Percentiles rank a stretch among this genome's conserved stretches.
Evolutionary conservation across 202 grass and related monocot species (phyloP).

Genomic region (Zizania palustris): DNA sequence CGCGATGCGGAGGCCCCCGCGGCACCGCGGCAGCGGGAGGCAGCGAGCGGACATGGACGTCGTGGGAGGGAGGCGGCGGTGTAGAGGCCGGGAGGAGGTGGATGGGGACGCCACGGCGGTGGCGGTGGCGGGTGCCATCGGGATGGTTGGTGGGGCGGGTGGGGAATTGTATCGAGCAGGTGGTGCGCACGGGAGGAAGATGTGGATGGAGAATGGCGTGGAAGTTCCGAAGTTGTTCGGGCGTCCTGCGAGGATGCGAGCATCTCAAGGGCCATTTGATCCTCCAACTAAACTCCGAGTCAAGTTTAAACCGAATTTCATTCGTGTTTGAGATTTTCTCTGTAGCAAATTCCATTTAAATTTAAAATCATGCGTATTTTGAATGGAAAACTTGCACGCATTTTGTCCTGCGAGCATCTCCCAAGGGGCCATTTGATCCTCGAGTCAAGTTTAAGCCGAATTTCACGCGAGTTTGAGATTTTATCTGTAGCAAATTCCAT

Average conservation of each 20-base stretch:
- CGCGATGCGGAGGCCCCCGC: constrained; percentile 38
- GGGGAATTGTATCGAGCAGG: constrained; percentile 56
- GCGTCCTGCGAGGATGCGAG: not conserved
- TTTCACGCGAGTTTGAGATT: too few relatives aligned
- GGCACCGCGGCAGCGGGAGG: constrained; percentile 33
- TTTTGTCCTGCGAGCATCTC: too few relatives aligned
- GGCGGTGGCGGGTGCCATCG: constrained; percentile 45
- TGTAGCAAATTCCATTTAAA: too few relatives aligned
- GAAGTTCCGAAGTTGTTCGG: not conserved
- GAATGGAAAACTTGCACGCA: too few relatives aligned
- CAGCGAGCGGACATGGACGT: constrained; percentile 30
- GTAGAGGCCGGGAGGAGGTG: constrained; percentile 20
- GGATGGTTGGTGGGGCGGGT: constrained; percentile 47
- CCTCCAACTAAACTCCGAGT: not conserved
- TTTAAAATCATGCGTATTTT: too few relatives aligned
- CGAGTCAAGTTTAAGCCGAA: too few relatives aligned
- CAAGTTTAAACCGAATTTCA: not conserved
- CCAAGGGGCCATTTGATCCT: too few relatives aligned
- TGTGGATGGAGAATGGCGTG: not conserved
- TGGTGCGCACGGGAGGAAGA: constrained; percentile 41
- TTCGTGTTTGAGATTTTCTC: not conserved
- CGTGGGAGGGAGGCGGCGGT: constrained; percentile 15
- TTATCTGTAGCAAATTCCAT: too few relatives aligned
- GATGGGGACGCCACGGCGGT: constrained; percentile 40
- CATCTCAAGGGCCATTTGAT: not conserved